phyloP scores from a whole-genome alignment of 2,329 filamentous ascomycete species.

The Neonectria sp. region DNA sequence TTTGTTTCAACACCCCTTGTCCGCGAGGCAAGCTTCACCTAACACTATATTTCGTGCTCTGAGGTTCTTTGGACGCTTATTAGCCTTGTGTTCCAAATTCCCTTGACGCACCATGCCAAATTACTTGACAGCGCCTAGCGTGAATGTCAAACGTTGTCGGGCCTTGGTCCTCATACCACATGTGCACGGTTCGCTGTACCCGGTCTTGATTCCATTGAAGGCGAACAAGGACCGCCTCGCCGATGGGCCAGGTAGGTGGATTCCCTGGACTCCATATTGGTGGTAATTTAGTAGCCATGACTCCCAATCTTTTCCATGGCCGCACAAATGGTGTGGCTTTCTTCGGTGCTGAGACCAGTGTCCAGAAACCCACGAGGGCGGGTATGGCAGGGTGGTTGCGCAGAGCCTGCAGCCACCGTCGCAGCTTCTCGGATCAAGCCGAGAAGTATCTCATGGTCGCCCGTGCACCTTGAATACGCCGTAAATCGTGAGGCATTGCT shows the following conservation, averaged over 20 bases:
- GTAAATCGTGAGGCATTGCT: background rate
- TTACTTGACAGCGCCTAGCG: background rate
- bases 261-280: too few relatives aligned
- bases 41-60: background rate
- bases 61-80: background rate
- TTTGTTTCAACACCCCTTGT: slow-evolving; percentile 22
- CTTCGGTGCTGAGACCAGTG: slow-evolving; percentile 23
- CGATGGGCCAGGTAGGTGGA: background rate
- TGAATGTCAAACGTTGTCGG: background rate
- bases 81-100: background rate
- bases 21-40: slow-evolving; percentile 1
- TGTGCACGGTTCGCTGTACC: background rate
- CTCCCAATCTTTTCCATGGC: background rate
- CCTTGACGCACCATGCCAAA: background rate
- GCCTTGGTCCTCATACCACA: slow-evolving; percentile 7
- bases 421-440: slow-evolving; percentile 28
- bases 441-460: slow-evolving; percentile 9
- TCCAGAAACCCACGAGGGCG: slow-evolving; percentile 26
- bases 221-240: background rate
- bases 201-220: slow-evolving; percentile 2
- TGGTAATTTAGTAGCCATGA: background rate
- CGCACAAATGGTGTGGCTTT: background rate
- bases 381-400: slow-evolving; percentile 26
- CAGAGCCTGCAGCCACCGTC: slow-evolving; percentile 28
- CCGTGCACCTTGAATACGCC: background rate